Evolutionary conservation across 352 stramenopile genomes (phyloP), one percentile per base, ranked within the genome.

Genomic region (Peronospora destructor): DNA sequence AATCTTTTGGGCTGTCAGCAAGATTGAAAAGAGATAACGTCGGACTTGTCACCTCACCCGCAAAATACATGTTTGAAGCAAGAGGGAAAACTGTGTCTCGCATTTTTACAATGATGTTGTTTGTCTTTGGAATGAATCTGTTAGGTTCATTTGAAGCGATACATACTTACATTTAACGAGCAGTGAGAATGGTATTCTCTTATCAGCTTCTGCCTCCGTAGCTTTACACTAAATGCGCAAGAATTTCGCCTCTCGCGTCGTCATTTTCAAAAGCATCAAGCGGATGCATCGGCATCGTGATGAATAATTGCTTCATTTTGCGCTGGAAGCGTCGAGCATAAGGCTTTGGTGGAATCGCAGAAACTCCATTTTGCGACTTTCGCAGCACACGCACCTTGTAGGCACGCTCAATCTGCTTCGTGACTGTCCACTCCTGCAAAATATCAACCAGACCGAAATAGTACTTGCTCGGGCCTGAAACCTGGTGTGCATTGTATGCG

Each of bases 371-470:
- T 0, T 56, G 43, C 0, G 74, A 73, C 35, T 92, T 91, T 10
- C 73, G 75, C 2, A 93, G 64, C 25, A 95, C 64, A 37, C 78
- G 66, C 19, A 92, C 77, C 40, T 95, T 95, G 59, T 92, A 92
- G 10, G 76, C 59, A 40, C 78, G 77, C 59, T 96, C 87, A 4
- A 66, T 44, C 33, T 85, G 74, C 50, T 96, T 96, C 0, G 53
- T 30, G 0, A 91, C 48, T 5, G 82, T 95, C 84, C 84, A 96
- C 49, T 84, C 68, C 64, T 96, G 87, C 36, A n/a, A 58, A 12
- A 96, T 86, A 47, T 96, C 87, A 1, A 96, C 90, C 4, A 96
- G 60, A 0, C 87, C 87, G 41, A 96, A 81, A 74, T 94, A 95
- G 48, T 95, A 96, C 45, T 74, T 76, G 50, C 83, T 91, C 13